Evolutionary conservation across 768 basidiomycete genomes (phyloP).

Genomic region (Asterophora parasitica): DNA sequence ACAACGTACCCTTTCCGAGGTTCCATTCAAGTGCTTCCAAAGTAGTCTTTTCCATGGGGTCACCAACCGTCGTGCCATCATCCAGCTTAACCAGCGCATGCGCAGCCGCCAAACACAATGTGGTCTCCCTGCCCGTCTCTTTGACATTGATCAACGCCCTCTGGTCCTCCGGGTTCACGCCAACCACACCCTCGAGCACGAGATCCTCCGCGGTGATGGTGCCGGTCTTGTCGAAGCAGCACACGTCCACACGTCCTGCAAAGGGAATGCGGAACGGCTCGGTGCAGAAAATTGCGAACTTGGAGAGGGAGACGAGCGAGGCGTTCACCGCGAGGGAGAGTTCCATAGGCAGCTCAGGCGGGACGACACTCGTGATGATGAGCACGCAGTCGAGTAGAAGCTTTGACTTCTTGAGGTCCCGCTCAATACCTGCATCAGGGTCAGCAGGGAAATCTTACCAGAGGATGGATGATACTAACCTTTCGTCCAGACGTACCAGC

Average conservation of each 20-base stretch:
- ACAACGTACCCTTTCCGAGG: conserved; percentile 53
- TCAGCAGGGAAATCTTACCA: no score
- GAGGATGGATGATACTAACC: conserved; percentile 43
- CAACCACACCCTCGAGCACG: conserved; percentile 90
- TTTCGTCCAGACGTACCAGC: conserved; percentile 98
- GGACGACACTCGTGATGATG: conserved; percentile 96
- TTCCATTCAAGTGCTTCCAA: conserved; percentile 90
- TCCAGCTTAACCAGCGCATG: conserved; percentile 94
- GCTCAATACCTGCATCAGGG: conserved; percentile 65
- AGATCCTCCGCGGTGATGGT: conserved; percentile 96
- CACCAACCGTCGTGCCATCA: conserved; percentile 91
- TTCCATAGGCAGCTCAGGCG: conserved; percentile 98
- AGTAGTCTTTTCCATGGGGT: conserved; percentile 99
- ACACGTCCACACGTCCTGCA: conserved; percentile 94
- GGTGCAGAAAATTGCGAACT: conserved; percentile 96
- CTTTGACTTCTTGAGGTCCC: conserved; percentile 92
- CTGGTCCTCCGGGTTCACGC: conserved; percentile 62
- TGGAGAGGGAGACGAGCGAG: conserved; percentile 87
- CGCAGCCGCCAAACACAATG: conserved; percentile 84
- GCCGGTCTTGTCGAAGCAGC: conserved; percentile 99
- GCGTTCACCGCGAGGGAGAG: conserved; percentile 94
- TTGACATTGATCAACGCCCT: conserved; percentile 74
- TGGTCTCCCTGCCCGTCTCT: conserved; percentile 72
- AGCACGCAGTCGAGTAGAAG: conserved; percentile 91
- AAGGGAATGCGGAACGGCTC: conserved; percentile 97